Conservation (phyloP, 2,329 filamentous ascomycete species). For the Venturia effusa region DNA sequence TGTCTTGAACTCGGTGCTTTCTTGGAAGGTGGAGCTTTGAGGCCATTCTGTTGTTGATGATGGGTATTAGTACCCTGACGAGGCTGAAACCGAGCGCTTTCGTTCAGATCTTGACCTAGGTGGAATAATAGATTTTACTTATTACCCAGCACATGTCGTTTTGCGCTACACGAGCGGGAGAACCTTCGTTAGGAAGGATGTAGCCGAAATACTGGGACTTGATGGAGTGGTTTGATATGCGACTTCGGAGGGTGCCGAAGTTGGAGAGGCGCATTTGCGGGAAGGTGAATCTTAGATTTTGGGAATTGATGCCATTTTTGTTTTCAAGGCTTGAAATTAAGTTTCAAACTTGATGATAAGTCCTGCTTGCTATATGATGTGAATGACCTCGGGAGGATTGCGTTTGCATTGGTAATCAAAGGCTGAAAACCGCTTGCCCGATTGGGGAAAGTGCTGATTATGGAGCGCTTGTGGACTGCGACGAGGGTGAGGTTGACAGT, state of each 20-base stretch:
- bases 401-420: neutral
- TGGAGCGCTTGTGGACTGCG: neutral
- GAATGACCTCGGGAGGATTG: neutral
- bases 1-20: neutral
- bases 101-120: neutral
- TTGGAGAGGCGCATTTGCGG: neutral
- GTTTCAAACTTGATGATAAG: too few relatives aligned
- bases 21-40: neutral
- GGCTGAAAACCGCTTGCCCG: neutral
- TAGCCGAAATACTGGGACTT: slow-evolving; percentile 6
- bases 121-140: neutral
- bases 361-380: too few relatives aligned
- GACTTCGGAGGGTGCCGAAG: neutral
- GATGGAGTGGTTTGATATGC: neutral
- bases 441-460: neutral
- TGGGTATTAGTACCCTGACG: neutral
- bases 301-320: neutral
- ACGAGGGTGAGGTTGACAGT: neutral
- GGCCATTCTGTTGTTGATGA: neutral
- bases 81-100: neutral
- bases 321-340: too few relatives aligned
- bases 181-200: neutral
- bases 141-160: slow-evolving; percentile 4
- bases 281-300: neutral
- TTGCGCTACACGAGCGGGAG: neutral